A percentile compares a stretch with the other conserved stretches of the same genome.
phyloP scores from a whole-genome alignment of 1,139 yeast species.

The Yamadazyma mexicana region DNA sequence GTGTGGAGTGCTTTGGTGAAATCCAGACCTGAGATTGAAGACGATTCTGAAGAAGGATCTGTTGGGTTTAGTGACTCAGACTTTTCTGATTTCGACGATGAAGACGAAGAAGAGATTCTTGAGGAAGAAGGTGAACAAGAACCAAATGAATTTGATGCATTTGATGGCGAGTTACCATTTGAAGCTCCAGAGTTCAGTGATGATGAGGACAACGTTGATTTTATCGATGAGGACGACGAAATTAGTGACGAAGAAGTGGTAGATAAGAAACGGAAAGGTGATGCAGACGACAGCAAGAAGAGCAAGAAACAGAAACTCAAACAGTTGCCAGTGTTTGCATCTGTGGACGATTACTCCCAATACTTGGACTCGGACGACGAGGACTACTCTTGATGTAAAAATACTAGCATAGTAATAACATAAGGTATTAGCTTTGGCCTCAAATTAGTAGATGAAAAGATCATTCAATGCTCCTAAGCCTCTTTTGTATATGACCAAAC shows the following conservation, averaged over 20 bases:
- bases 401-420: neutral
- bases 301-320: constrained; percentile 61
- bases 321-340: constrained; percentile 82
- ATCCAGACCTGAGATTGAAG: constrained; percentile 79
- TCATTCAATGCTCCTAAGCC: too few species aligned
- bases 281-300: constrained; percentile 15
- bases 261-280: constrained; percentile 10
- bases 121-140: constrained; percentile 16
- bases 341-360: constrained; percentile 84
- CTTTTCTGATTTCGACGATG: constrained; percentile 32
- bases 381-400: constrained; percentile 23
- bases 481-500: too few species aligned
- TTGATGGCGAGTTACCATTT: constrained; percentile 34
- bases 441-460: too few species aligned
- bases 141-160: constrained; percentile 17
- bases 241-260: constrained; percentile 11
- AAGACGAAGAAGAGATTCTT: constrained; percentile 17
- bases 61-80: constrained; percentile 51
- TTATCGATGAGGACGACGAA: constrained; percentile 20
- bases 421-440: neutral
- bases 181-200: constrained; percentile 20
- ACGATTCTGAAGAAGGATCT: constrained; percentile 46
- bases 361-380: constrained; percentile 68
- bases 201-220: constrained; percentile 20
- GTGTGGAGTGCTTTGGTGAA: constrained; percentile 89